These are phyloP conservation scores for Alternaria rosae DNA, from an alignment of 2,329 filamentous ascomycete genomes.

Conservation along the genomic window DNA sequence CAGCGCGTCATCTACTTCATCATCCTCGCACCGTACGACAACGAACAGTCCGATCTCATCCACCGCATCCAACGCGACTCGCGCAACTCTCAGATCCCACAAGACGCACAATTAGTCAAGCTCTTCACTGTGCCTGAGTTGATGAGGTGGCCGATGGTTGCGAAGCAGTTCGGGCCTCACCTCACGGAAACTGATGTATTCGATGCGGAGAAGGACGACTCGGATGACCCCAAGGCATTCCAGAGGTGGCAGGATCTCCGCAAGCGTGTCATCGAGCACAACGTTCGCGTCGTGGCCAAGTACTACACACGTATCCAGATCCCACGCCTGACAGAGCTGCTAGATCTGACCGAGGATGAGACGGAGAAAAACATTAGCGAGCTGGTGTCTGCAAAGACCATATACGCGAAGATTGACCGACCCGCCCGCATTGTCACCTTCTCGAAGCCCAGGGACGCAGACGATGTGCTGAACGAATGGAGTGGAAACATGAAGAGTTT, in stretches of 20 bases:
- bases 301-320: conserved; percentile 99
- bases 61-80: conserved; percentile 89
- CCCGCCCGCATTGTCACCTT: conserved; percentile 93
- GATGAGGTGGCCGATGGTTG: conserved; percentile 97
- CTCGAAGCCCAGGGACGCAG: conserved; percentile 90
- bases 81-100: conserved; percentile 77
- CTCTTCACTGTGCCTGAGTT: conserved; percentile 95
- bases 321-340: conserved; percentile 84
- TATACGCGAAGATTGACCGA: conserved; percentile 96
- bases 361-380: conserved; percentile 99
- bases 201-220: conserved; percentile 68
- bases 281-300: conserved; percentile 95
- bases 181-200: conserved; percentile 92
- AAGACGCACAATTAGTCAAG: conserved; percentile 86
- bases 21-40: conserved; percentile 95
- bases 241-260: conserved; percentile 92
- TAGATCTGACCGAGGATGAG: conserved; percentile 92
- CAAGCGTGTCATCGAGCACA: conserved; percentile 99
- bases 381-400: conserved; percentile 95
- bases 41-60: conserved; percentile 96
- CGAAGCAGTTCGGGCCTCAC: conserved; percentile 86
- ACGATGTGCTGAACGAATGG: conserved; percentile 98
- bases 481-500: conserved; percentile 97
- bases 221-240: conserved; percentile 78
- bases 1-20: conserved; percentile 98